Evolutionary conservation across 1,139 yeast species (phyloP), one percentile per base, ranked within the genome.

Genomic region (Candida sp.): DNA sequence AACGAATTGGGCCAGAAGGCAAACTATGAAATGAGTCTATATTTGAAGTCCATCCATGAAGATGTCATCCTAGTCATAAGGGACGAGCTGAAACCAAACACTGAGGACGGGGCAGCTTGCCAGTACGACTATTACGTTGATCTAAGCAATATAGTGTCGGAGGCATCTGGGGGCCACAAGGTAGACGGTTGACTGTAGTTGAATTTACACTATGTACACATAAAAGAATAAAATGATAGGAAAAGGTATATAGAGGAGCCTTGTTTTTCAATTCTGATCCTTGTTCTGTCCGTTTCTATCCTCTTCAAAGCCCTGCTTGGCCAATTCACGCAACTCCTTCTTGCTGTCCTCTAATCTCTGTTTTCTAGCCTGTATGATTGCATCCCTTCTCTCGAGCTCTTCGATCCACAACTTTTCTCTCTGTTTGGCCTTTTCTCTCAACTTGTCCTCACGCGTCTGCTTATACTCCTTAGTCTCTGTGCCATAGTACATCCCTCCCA

Each of bases 391-490:
- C 65, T 92, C 82, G 66, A 92, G 78, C 67, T 92, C 98, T 65
- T 90, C 92, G 58, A 92, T 88, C 98, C 98, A 92, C 61, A 92
- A 67, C 61, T 76, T 78, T 65, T 92, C 97, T 74, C 98, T 85
- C 63, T 83, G 73, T 67, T 88, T 88, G 40, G 98, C 96, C 83
- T 81, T 89, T 67, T 80, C 90, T 56, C 84, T 77, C 63, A 84
- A 75, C 56, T 75, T 68, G 40, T 86, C 91, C 60, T 85, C 91
- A 50, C 81, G 78, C 22, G 85, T 65, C 62, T 81, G 77, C 62
- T 79, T 74, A 54, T 73, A 70, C 50, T 68, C 69, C 3, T 72
- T 55, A 3, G 73, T 57, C 53, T 76, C 81, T 32, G 65, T 68
- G 58, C 85, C 90, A 67, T 80, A 88, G 56, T 81, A 70, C 62